Evolutionary conservation across 305 asterid genomes (phyloP), one percentile per base, ranked within the genome.

Genomic region (Rubia occidens): DNA sequence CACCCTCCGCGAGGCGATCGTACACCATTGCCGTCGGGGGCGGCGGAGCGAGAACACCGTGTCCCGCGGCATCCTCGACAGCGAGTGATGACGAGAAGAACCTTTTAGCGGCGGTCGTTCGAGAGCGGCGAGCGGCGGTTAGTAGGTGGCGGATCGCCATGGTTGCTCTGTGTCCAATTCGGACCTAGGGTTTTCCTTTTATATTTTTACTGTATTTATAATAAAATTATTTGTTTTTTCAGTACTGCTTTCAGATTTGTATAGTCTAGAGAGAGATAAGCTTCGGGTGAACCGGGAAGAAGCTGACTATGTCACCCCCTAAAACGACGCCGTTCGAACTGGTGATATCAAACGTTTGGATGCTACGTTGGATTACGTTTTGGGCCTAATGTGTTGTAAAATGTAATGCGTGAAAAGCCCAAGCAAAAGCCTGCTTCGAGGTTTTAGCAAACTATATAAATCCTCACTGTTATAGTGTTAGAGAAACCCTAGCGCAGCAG

Each of bases 121-220:
- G 78, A 11, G 71, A 60, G 72, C 88, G 87, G 77, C 87, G 82
- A 24, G 87, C 66, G 75, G 80, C 80, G 66, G 71, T 77, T n/a
- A 85, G 72, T 35, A 89, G 88, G 73, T 82, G 89, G 72, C 93
- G 96, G 74, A 80, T 79, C 83, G 88, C 74, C 96, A 87, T 89
- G 80, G 77, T 29, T 60, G 72, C 61, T 56, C 2, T 56, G 61
- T 21, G 54, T 35, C 68, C 53, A 64, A 64, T n/a, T 43, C 62
- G 18, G 17, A 14, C 10, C 73, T 77, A 77, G 81, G 81, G 77
- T 77, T 77, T 60, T 42, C 44, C 13, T 35, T 32, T 15, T 56
- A 18, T 56, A 56, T 56, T 5, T 47, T 47, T 6, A 51, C 21
- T 51, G 56, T 51, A 1, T 15, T 49, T 14, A 49, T 49, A 49